Conservation (phyloP, 2,329 filamentous ascomycete genomes). For the Periconia macrospinosa region DNA sequence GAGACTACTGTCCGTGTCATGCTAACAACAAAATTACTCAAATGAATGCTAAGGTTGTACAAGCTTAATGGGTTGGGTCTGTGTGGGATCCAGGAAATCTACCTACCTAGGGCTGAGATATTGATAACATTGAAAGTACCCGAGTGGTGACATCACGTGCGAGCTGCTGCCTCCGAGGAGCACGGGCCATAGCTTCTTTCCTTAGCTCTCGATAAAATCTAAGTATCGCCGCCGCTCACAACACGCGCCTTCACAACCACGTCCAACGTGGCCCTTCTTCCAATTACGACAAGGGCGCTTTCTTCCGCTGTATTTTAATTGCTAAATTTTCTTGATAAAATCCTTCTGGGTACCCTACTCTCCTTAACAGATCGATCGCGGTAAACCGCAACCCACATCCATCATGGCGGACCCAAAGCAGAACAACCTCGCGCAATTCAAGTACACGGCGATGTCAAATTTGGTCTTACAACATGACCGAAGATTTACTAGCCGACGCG, state of each 20-base stretch:
- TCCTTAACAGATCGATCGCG: background rate
- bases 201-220: background rate
- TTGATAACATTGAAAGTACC: too few species aligned
- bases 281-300: background rate
- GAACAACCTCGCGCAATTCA: constrained; percentile 89
- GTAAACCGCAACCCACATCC: background rate
- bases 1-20: too few species aligned
- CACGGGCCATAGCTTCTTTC: background rate
- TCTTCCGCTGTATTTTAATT: background rate
- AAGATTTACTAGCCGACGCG: constrained; percentile 88
- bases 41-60: too few species aligned
- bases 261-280: background rate
- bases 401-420: constrained; percentile 18
- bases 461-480: constrained; percentile 99
- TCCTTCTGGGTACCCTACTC: background rate
- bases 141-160: too few species aligned
- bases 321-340: too few species aligned
- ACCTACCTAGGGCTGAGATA: too few species aligned
- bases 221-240: background rate
- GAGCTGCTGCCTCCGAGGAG: background rate
- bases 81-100: too few species aligned
- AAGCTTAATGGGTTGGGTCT: too few species aligned
- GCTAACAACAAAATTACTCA: too few species aligned
- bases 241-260: background rate
- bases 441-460: constrained; percentile 99